Conservation (phyloP, 768 basidiomycete species). For the Termitomyces sp. region DNA sequence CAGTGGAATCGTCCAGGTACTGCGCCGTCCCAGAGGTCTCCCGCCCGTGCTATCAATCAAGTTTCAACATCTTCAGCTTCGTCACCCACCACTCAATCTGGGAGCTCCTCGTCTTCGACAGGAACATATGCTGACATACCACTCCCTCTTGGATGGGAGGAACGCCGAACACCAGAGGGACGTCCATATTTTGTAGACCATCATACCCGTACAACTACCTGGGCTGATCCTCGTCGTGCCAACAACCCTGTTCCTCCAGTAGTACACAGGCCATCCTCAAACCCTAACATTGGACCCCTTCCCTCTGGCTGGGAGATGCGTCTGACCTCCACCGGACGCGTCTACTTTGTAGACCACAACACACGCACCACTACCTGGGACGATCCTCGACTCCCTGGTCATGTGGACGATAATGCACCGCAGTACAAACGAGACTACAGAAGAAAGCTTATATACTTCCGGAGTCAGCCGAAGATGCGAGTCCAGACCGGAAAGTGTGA, state of each 20-base stretch:
- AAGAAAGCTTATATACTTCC: conserved; percentile 89
- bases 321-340: conserved; percentile 74
- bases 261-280: conserved; percentile 44
- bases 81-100: conserved; percentile 10
- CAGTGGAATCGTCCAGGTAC: conserved; percentile 66
- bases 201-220: conserved; percentile 86
- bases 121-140: conserved; percentile 59
- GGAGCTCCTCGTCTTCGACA: conserved; percentile 21
- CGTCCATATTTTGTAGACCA: conserved; percentile 64
- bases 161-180: conserved; percentile 86
- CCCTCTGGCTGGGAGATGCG: conserved; percentile 97
- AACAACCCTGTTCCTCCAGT: conserved; percentile 48
- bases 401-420: conserved; percentile 85
- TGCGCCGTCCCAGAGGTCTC: conserved; percentile 20
- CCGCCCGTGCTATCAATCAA: conserved; percentile 17
- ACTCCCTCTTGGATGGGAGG: conserved; percentile 89
- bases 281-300: conserved; percentile 70
- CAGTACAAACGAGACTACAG: conserved; percentile 95
- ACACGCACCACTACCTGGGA: conserved; percentile 91
- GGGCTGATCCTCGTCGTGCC: conserved; percentile 78
- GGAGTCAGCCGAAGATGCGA: conserved; percentile 84
- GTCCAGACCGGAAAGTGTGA: conserved; percentile 79
- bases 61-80: conserved; percentile 14
- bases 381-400: conserved; percentile 81
- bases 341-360: conserved; percentile 94